phyloP scores from a whole-genome alignment of 257 asterid genomes.

The Solanum neorickii region DNA sequence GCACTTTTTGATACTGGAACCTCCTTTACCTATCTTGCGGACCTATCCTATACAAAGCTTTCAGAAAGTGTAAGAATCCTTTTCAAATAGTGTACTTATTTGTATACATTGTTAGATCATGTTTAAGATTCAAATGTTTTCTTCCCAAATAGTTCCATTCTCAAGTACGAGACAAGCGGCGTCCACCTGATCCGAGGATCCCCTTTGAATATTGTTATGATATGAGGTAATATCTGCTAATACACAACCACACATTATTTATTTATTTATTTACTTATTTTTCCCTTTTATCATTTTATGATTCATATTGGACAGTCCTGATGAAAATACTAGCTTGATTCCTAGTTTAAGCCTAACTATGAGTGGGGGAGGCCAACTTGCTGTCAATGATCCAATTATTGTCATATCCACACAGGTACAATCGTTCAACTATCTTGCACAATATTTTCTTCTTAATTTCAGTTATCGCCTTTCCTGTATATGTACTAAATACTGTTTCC shows the following conservation, averaged over 20 bases:
- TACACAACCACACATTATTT: neutral
- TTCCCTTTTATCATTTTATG: neutral
- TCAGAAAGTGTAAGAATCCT: slow-evolving; percentile 46
- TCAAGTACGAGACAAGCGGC: slow-evolving; percentile 38
- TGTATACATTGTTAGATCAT: neutral
- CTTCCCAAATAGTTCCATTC: slow-evolving; percentile 46
- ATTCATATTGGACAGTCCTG: slow-evolving; percentile 35
- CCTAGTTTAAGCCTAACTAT: slow-evolving; percentile 61
- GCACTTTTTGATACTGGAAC: slow-evolving; percentile 86
- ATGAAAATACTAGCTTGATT: slow-evolving; percentile 51
- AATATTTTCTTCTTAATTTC: neutral
- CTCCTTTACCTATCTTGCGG: slow-evolving; percentile 72
- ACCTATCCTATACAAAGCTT: slow-evolving; percentile 46
- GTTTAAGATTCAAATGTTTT: slow-evolving; percentile 2
- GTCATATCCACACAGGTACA: slow-evolving; percentile 57
- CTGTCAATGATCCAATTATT: slow-evolving; percentile 57
- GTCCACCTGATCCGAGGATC: slow-evolving; percentile 54
- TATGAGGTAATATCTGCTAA: slow-evolving; percentile 47
- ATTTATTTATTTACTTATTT: neutral
- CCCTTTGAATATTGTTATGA: slow-evolving; percentile 72
- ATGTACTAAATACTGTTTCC: neutral
- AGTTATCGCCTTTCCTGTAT: neutral
- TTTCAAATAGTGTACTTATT: neutral
- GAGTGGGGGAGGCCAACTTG: slow-evolving; percentile 66
- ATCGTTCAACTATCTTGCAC: neutral